Evolutionary conservation across 2,329 filamentous ascomycete genomes (phyloP).

Genomic region (Fusarium sterilihyphosum): DNA sequence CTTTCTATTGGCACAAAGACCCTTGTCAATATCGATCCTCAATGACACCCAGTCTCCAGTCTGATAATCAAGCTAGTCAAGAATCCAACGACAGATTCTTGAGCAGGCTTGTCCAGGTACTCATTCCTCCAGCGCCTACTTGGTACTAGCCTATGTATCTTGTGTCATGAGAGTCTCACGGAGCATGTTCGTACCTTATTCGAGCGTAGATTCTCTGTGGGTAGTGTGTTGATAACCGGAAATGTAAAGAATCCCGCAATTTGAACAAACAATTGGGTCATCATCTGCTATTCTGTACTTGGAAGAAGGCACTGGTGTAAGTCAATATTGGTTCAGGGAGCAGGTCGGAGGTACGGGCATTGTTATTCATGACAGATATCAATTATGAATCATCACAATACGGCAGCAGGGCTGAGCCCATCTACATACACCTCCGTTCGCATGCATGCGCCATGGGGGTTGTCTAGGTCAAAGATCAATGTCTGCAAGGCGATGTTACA

Average conservation of each 20-base stretch:
- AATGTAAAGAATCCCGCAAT: background rate
- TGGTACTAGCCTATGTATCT: background rate
- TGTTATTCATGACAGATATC: background rate
- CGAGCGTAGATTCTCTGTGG: too few species aligned
- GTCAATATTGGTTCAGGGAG: background rate
- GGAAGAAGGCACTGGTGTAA: background rate
- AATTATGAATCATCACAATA: background rate
- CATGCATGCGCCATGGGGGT: background rate
- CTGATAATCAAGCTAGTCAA: background rate
- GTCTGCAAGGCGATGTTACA: background rate
- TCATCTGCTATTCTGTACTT: background rate
- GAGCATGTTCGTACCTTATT: background rate
- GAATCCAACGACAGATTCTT: background rate
- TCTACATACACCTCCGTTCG: background rate
- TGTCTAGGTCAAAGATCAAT: background rate
- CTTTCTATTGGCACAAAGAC: background rate
- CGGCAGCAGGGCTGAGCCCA: background rate
- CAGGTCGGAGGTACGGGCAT: background rate
- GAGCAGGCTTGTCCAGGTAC: background rate
- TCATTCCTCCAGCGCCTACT: background rate
- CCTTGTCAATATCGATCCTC: background rate
- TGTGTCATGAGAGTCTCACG: background rate
- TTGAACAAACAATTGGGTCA: background rate
- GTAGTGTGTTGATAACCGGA: background rate
- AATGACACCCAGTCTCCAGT: conserved; percentile 11